Conservation (phyloP, 2,329 filamentous ascomycete species). For the Stagonosporopsis tanaceti region DNA sequence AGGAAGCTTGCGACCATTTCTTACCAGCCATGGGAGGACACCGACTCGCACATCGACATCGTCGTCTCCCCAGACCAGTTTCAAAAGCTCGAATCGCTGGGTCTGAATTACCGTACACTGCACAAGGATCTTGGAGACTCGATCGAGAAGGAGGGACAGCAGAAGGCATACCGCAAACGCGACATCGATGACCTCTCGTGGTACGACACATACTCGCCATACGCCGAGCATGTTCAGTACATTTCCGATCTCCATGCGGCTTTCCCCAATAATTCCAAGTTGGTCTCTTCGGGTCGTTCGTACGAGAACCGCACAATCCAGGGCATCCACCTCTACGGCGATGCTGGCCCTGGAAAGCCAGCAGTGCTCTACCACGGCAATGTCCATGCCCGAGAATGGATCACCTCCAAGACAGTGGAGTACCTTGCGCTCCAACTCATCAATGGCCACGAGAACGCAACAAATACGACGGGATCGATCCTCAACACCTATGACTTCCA, state of each 20-base stretch:
- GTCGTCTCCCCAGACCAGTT: conserved; percentile 50
- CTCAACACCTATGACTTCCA: conserved; percentile 35
- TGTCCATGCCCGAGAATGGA: conserved; percentile 38
- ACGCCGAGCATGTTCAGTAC: conserved; percentile 31
- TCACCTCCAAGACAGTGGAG: conserved; percentile 53
- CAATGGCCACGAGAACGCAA: conserved; percentile 28
- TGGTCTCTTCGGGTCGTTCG: conserved; percentile 28
- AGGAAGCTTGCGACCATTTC: conserved; percentile 45
- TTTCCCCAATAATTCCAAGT: conserved; percentile 31
- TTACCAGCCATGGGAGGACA: conserved; percentile 46
- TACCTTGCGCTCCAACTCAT: conserved; percentile 33
- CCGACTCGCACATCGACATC: conserved; percentile 49
- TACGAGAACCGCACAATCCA: conserved; percentile 34
- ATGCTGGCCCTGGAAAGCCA: conserved; percentile 36
- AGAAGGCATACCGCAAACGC: conserved; percentile 51
- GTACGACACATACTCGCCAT: conserved; percentile 34
- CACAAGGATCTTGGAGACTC: conserved; percentile 54
- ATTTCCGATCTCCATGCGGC: conserved; percentile 28
- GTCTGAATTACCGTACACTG: conserved; percentile 47
- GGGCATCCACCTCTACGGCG: conserved; percentile 36
- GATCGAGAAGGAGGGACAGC: conserved; percentile 48
- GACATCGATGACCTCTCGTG: conserved; percentile 23
- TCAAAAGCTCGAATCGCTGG: conserved; percentile 46
- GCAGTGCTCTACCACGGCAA: conserved; percentile 48
- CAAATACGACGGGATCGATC: conserved; percentile 36